Conservation (phyloP, 2,329 filamentous ascomycete species). For the Capronia epimyces region DNA sequence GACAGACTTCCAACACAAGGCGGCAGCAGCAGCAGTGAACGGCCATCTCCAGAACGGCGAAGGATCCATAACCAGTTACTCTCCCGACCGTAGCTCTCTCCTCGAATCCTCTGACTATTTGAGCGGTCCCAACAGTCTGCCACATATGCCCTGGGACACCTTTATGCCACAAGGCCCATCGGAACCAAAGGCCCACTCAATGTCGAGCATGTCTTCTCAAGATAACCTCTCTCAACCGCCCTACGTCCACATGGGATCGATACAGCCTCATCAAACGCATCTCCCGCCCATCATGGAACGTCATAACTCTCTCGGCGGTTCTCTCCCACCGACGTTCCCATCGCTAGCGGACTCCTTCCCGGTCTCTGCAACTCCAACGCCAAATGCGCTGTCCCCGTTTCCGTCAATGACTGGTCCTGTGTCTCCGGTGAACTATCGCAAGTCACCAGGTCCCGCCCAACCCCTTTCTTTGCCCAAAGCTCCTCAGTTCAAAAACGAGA, state of each 20-base stretch:
- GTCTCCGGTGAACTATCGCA: constrained; percentile 63
- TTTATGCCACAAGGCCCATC: constrained; percentile 67
- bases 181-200: constrained; percentile 71
- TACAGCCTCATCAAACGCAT: constrained; percentile 56
- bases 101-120: constrained; percentile 75
- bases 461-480: constrained; percentile 61
- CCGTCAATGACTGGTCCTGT: constrained; percentile 62
- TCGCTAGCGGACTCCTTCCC: constrained; percentile 69
- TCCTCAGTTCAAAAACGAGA: constrained; percentile 76
- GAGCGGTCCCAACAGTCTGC: constrained; percentile 71
- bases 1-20: constrained; percentile 96
- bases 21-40: constrained; percentile 61
- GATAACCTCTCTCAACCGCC: constrained; percentile 58
- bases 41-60: constrained; percentile 47
- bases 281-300: constrained; percentile 66
- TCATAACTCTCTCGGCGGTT: constrained; percentile 53
- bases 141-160: constrained; percentile 86
- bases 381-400: constrained; percentile 68
- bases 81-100: constrained; percentile 63
- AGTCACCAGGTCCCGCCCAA: constrained; percentile 64
- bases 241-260: constrained; percentile 54
- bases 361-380: constrained; percentile 63
- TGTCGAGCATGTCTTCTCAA: constrained; percentile 62
- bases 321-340: constrained; percentile 60
- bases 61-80: constrained; percentile 58